Base-by-base conservation (phyloP, 1,139 yeast species). In the Fermentozyma sake region DNA sequence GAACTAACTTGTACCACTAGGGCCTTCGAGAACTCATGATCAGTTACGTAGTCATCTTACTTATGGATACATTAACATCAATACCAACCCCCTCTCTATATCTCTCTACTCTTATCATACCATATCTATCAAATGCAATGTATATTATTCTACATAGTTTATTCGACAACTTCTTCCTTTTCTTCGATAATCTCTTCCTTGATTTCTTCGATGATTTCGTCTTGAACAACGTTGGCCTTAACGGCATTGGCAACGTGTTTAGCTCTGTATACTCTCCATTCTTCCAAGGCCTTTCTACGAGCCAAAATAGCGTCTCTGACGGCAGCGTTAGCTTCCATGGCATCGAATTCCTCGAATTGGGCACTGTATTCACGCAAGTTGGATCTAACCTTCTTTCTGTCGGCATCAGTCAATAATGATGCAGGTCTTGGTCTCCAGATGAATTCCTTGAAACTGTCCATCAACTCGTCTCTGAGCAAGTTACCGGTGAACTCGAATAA, bases 371-470 rank as follows among this genome's bases (percentile, higher is more conserved):
- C 91, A 55, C 82, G 79, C 66, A 91, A 68, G 63, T 83, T 81
- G 80, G 85, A 82, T 66, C 87, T 76, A 40, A 91, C 87, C 71
- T 81, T 81, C 81, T 86, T 85, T 68, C 76, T 74, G 53, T 86
- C 95, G 42, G 78, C 80, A 47, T 79, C 77, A 35, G 79, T 66
- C 52, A 93, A 75, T 39, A 79, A 61, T 4, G 89, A 71, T 12
- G 74, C 77, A 28, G 98, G 98, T 62, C 98, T 80, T 45, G 98
- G 97, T 70, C 99, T 83, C 99, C 99, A 93, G 38, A 79, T 68
- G 48, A 91, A 83, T 39, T 84, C 89, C 62, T 80, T 85, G 72
- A 93, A 86, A 38, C 79, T 83, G 48, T 85, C 94, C 35, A 84
- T 58, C 19, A 73, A 61, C 48, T 86, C 95, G 47, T 84, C 94